Evolutionary conservation across 73 alveolate species (phyloP).

Genomic region (Blepharisma japonicum): DNA sequence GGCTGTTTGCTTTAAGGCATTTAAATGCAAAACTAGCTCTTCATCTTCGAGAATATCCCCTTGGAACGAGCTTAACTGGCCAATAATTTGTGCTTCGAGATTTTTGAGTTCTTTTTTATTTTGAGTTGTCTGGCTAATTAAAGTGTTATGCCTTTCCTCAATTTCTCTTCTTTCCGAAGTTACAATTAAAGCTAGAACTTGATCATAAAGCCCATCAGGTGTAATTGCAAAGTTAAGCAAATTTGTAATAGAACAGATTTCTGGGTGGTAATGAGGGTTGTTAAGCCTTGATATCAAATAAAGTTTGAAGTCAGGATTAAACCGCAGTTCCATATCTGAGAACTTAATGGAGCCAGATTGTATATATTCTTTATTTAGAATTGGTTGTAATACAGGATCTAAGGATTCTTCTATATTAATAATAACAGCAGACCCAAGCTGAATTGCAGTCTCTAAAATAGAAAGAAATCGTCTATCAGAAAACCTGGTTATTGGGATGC

Average conservation of each 20-base stretch:
- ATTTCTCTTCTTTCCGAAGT: conserved; percentile 81
- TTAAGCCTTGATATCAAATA: conserved; percentile 97
- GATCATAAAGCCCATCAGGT: conserved; percentile 93
- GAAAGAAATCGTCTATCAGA: neutral
- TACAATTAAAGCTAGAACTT: conserved; percentile 94
- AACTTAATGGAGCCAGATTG: conserved; percentile 35
- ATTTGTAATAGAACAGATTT: conserved; percentile 95
- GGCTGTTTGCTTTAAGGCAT: conserved; percentile 91
- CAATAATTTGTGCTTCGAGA: conserved; percentile 76
- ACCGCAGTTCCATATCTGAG: conserved; percentile 55
- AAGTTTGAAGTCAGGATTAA: conserved; percentile 85
- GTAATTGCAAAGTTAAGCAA: conserved; percentile 98
- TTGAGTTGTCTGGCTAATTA: conserved; percentile 80
- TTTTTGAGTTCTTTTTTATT: conserved; percentile 78
- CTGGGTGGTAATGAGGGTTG: conserved; percentile 99
- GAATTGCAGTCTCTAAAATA: neutral
- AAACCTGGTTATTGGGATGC: conserved; percentile 7
- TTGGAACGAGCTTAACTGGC: conserved; percentile 57
- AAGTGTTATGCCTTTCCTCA: conserved; percentile 69
- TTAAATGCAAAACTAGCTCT: conserved; percentile 83
- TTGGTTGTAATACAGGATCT: conserved; percentile 47
- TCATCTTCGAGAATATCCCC: conserved; percentile 90
- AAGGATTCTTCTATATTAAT: neutral
- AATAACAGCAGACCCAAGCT: conserved; percentile 10
- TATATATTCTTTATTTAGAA: conserved; percentile 55